These are phyloP conservation scores for Pugionium dolabratum DNA, from an alignment of 345 rosid species.

Conservation along the genomic window DNA sequence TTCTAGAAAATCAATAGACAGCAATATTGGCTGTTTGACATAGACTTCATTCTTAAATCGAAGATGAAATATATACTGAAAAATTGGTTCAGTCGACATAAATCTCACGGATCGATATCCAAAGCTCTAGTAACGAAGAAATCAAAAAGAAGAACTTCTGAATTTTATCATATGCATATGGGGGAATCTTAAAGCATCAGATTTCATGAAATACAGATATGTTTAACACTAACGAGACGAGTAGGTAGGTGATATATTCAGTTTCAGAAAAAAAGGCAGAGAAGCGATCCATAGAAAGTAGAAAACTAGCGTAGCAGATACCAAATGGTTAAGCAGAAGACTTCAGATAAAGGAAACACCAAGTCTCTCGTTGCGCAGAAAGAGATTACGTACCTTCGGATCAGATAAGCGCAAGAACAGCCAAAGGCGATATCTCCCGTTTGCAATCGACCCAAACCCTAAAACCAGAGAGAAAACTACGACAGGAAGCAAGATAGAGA, in stretches of 20 bases:
- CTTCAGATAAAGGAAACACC: background rate
- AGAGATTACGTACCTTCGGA: constrained; percentile 5
- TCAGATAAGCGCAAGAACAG: background rate
- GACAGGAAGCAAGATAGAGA: background rate
- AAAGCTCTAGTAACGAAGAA: background rate
- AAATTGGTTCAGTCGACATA: background rate
- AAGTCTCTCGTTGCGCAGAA: background rate
- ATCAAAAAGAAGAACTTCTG: no score
- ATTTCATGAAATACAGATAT: background rate
- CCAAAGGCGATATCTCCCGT: background rate
- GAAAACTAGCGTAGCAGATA: background rate
- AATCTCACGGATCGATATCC: background rate
- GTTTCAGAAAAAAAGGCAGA: background rate
- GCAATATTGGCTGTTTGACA: background rate
- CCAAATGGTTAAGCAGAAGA: background rate
- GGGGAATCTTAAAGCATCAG: background rate
- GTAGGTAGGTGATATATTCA: background rate
- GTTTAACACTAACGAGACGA: background rate
- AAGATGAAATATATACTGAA: no score
- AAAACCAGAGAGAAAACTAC: background rate
- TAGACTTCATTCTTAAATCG: no score
- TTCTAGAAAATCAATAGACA: background rate
- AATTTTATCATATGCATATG: no score
- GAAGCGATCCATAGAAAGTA: background rate
- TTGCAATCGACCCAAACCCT: background rate